Conservation (phyloP, 345 rosid species). For the Aethionema arabicum region DNA sequence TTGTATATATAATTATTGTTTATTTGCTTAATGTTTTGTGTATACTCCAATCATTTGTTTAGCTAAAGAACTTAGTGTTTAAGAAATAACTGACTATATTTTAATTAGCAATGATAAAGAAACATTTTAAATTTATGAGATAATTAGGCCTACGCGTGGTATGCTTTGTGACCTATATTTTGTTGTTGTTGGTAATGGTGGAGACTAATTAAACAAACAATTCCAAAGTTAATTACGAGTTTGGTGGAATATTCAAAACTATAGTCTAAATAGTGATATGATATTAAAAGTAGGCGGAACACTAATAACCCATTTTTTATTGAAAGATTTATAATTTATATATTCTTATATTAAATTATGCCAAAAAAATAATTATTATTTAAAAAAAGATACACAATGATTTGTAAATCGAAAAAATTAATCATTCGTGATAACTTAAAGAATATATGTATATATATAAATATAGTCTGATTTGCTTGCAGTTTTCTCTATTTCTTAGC, state of each 20-base stretch:
- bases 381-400: too few relatives aligned
- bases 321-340: background rate
- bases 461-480: too few relatives aligned
- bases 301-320: background rate
- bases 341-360: background rate
- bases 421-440: too few relatives aligned
- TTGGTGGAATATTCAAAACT: conserved; percentile 21
- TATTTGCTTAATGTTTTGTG: too few relatives aligned
- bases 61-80: too few relatives aligned
- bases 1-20: too few relatives aligned
- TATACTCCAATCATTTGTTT: too few relatives aligned
- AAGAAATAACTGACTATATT: too few relatives aligned
- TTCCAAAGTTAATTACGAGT: conserved; percentile 14
- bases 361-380: background rate
- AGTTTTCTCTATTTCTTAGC: too few relatives aligned
- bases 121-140: conserved; percentile 13
- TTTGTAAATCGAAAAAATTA: too few relatives aligned
- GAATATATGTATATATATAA: too few relatives aligned
- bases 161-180: conserved; percentile 8
- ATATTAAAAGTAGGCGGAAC: conserved; percentile 9
- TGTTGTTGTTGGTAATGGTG: conserved; percentile 7
- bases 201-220: conserved; percentile 12
- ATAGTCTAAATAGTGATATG: background rate
- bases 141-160: conserved; percentile 16
- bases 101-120: too few relatives aligned